Percentiles rank a stretch among this genome's conserved stretches.
Conservation (phyloP, 345 rosid species). For the Eucalyptus cloeziana region DNA sequence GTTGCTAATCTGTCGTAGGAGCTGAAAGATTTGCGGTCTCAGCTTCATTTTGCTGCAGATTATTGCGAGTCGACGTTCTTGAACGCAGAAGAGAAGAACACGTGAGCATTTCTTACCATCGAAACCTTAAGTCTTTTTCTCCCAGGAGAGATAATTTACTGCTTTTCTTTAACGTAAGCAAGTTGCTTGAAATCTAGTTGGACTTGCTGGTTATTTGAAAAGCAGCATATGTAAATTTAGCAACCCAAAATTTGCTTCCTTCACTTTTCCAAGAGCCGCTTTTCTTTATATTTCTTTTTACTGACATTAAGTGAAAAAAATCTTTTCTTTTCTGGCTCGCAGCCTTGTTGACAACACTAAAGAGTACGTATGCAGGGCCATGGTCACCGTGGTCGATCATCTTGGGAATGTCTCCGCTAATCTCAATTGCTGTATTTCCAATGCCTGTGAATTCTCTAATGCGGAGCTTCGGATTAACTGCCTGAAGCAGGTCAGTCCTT, state of each 20-base stretch:
- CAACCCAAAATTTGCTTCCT: background rate
- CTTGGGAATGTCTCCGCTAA: slow-evolving; percentile 51
- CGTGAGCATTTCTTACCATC: slow-evolving; percentile 8
- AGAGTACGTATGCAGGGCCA: slow-evolving; percentile 48
- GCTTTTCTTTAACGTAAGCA: background rate
- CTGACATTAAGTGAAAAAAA: background rate
- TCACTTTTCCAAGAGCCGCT: background rate
- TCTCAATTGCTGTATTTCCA: slow-evolving; percentile 18
- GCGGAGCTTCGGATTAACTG: slow-evolving; percentile 39
- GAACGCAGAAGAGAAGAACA: slow-evolving; percentile 25
- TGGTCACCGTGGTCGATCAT: slow-evolving; percentile 60
- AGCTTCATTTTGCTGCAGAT: slow-evolving; percentile 58
- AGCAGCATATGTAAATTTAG: background rate
- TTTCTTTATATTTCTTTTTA: background rate
- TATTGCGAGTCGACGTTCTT: slow-evolving; percentile 44
- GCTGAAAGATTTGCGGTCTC: slow-evolving; percentile 49
- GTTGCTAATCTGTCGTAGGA: slow-evolving; percentile 19
- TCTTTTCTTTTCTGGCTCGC: background rate
- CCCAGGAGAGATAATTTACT: background rate
- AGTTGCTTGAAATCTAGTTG: background rate
- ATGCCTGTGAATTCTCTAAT: slow-evolving; percentile 14
- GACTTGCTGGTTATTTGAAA: background rate
- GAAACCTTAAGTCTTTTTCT: background rate
- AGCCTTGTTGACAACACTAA: slow-evolving; percentile 54
- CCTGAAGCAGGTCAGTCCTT: slow-evolving; percentile 39